These are phyloP conservation scores for Gossypium mustelinum DNA, from an alignment of 345 rosid species.

Conservation along the genomic window DNA sequence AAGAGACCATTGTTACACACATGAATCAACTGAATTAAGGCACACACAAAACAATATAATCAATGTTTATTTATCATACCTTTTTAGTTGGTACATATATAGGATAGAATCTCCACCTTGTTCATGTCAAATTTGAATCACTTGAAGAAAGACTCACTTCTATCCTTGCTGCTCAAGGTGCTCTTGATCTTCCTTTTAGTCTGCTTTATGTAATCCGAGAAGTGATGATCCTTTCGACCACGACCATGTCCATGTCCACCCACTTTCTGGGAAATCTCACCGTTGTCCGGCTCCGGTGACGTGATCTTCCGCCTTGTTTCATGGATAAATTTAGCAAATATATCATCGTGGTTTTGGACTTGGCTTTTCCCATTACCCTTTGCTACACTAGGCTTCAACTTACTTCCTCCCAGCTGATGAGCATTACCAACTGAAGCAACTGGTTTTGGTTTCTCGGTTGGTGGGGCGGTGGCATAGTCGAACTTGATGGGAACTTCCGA, in stretches of 20 bases:
- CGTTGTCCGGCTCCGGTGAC: slow-evolving; percentile 19
- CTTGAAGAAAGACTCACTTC: slow-evolving; percentile 8
- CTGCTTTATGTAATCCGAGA: slow-evolving; percentile 3
- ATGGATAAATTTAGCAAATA: slow-evolving; percentile 24
- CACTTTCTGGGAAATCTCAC: neutral
- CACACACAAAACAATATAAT: neutral
- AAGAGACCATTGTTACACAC: neutral
- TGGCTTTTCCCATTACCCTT: too few relatives aligned
- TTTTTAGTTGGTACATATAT: neutral
- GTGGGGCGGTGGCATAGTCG: slow-evolving; percentile 16
- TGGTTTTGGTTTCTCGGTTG: neutral
- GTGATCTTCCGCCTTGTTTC: slow-evolving; percentile 25
- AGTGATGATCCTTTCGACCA: slow-evolving; percentile 16
- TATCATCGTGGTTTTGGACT: slow-evolving; percentile 13
- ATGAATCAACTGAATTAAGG: neutral
- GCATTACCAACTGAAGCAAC: neutral
- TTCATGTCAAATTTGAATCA: neutral
- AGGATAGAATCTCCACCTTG: neutral
- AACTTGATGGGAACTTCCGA: slow-evolving; percentile 25
- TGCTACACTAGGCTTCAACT: neutral
- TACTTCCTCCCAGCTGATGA: neutral
- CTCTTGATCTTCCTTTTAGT: slow-evolving; percentile 6
- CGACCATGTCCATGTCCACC: neutral
- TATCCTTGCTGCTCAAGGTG: slow-evolving; percentile 4
- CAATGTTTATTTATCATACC: neutral